phyloP scores from a whole-genome alignment of 2,329 filamentous ascomycete genomes.

The Diaporthe citrichinensis region DNA sequence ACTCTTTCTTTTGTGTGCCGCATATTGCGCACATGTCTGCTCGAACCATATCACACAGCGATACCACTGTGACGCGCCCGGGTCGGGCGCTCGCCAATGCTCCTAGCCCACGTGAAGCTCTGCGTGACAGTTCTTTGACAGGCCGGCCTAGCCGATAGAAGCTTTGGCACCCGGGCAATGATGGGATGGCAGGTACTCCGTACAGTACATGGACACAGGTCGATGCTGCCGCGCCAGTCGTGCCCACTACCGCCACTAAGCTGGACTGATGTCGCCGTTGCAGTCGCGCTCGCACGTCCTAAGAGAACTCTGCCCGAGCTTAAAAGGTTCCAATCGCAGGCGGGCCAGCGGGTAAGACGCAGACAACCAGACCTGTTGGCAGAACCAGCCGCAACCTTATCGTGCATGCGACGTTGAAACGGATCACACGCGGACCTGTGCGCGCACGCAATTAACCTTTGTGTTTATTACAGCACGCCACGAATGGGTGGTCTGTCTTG shows the following conservation, averaged over 20 bases:
- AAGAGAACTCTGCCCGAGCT: constrained; percentile 24
- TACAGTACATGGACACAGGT: constrained; percentile 9
- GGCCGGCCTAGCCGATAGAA: constrained; percentile 27
- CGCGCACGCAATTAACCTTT: constrained; percentile 16
- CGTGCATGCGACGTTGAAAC: constrained; percentile 19
- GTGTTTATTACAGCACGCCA: constrained; percentile 27
- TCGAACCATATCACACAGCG: constrained; percentile 11
- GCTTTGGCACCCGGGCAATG: constrained; percentile 26
- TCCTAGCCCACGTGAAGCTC: constrained; percentile 26
- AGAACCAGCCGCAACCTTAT: constrained; percentile 26
- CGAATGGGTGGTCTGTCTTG: constrained; percentile 13
- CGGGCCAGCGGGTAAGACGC: neutral
- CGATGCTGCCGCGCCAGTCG: constrained; percentile 19
- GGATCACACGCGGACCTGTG: constrained; percentile 22
- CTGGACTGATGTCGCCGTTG: constrained; percentile 28
- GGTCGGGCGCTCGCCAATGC: constrained; percentile 2
- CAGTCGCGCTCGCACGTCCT: constrained; percentile 30
- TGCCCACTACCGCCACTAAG: neutral
- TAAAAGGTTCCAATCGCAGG: constrained; percentile 25
- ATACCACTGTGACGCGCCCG: constrained; percentile 30
- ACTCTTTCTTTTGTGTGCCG: neutral
- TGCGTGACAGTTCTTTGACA: constrained; percentile 28
- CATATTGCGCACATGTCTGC: constrained; percentile 11
- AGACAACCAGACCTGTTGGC: constrained; percentile 1
- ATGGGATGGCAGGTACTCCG: constrained; percentile 29